phyloP scores from a whole-genome alignment of 169 alveolate genomes.

The Pseudocohnilembus persalinus region DNA sequence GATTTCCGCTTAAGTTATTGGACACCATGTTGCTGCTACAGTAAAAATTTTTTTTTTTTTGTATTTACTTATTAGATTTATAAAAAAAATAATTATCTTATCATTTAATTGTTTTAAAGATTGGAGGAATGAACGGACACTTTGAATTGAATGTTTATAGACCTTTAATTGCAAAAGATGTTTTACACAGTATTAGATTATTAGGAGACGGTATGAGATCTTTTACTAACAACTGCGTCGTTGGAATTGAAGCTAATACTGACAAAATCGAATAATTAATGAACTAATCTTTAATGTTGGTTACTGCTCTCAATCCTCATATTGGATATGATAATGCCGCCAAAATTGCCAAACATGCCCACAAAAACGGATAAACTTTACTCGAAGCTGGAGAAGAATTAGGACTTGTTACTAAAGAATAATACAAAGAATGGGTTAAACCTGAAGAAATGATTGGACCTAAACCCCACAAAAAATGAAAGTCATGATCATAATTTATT shows the following conservation, averaged over 20 bases:
- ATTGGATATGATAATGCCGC: slow-evolving; percentile 92
- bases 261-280: slow-evolving; percentile 64
- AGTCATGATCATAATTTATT: neutral
- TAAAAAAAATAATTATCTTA: too few species aligned
- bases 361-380: slow-evolving; percentile 75
- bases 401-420: slow-evolving; percentile 77
- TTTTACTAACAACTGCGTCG: slow-evolving; percentile 85
- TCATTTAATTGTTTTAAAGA: neutral
- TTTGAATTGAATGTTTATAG: slow-evolving; percentile 91
- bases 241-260: slow-evolving; percentile 83
- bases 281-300: slow-evolving; percentile 81
- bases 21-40: slow-evolving; percentile 87
- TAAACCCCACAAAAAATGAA: neutral
- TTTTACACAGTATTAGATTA: slow-evolving; percentile 77
- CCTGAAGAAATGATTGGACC: slow-evolving; percentile 91
- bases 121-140: slow-evolving; percentile 90
- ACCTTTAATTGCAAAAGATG: slow-evolving; percentile 86
- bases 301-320: slow-evolving; percentile 91
- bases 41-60: slow-evolving; percentile 10
- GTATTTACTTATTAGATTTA: neutral
- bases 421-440: slow-evolving; percentile 82
- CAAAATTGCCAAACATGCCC: slow-evolving; percentile 88
- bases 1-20: slow-evolving; percentile 91
- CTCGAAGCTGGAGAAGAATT: slow-evolving; percentile 84
- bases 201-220: slow-evolving; percentile 83